These are phyloP conservation scores for Suhomyces bokatorum DNA, from an alignment of 1,139 yeast genomes.

Conservation along the genomic window DNA sequence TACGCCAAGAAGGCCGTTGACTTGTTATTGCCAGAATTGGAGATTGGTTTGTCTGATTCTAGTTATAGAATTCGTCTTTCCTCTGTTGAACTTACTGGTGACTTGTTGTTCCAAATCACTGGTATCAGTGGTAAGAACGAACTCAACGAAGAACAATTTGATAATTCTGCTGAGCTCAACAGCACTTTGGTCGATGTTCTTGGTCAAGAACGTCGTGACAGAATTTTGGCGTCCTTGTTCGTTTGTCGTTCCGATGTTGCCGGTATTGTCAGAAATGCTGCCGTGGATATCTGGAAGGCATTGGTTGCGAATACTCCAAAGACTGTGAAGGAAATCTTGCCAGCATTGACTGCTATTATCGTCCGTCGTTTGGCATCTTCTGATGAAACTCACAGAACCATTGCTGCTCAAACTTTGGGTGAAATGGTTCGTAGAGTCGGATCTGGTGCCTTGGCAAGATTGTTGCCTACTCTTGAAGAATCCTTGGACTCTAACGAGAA, in stretches of 20 bases:
- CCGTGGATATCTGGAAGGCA: slow-evolving; percentile 97
- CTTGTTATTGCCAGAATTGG: slow-evolving; percentile 88
- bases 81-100: slow-evolving; percentile 97
- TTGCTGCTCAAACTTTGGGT: slow-evolving; percentile 93
- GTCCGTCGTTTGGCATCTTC: slow-evolving; percentile 80
- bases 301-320: slow-evolving; percentile 94
- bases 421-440: slow-evolving; percentile 96
- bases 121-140: slow-evolving; percentile 79
- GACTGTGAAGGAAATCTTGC: slow-evolving; percentile 91
- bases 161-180: slow-evolving; percentile 60
- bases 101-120: slow-evolving; percentile 87
- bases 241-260: slow-evolving; percentile 92
- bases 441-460: slow-evolving; percentile 77
- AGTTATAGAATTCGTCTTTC: slow-evolving; percentile 88
- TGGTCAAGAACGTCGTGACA: slow-evolving; percentile 87
- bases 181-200: slow-evolving; percentile 72
- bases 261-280: slow-evolving; percentile 82
- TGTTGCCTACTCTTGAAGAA: slow-evolving; percentile 80
- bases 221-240: slow-evolving; percentile 78
- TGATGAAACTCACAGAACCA: slow-evolving; percentile 75
- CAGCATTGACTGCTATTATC: slow-evolving; percentile 76
- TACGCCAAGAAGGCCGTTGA: slow-evolving; percentile 95
- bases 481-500: slow-evolving; percentile 64
- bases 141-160: slow-evolving; percentile 61
- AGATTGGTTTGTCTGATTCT: slow-evolving; percentile 79